Base-by-base conservation (phyloP, 1,284 basidiomycete species). In the Phellinidium pouzarii region DNA sequence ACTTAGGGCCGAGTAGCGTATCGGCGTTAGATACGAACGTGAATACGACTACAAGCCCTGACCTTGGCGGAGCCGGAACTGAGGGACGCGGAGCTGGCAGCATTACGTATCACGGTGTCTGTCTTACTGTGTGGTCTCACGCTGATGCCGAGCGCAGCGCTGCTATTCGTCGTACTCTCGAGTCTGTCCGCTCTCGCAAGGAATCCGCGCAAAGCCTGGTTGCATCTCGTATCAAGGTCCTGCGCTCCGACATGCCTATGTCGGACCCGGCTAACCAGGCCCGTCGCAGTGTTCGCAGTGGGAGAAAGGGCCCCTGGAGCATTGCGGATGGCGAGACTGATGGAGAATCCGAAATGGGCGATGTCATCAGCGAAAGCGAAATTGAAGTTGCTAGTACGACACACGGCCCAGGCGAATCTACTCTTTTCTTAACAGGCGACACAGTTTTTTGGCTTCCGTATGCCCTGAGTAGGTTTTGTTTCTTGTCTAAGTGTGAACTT, bases 371-470 rank as follows among this genome's bases (percentile, higher is more conserved):
- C 63, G 89, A 92, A 69, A 88, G 85, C 64, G 87, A 91, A 60
- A 88, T 82, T 60, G 87, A 91, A 57, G 78, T 80, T 38, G 82
- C 83, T 3, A 87, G 84, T 61, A 85, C 84, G 14, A 71, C 82
- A 50, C 86, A 87, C 64, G 84, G 82, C 11, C 87, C 87, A 25
- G 87, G 88, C 7, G 87, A 89, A 66, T 91, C 88, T 64, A 91
- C 89, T 5, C 71, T 91, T 27, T 91, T 91, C 70, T 71, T 91
- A 38, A 88, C 89, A 0, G 87, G 87, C 0, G 90, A 91, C 60
- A 91, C 91, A 25, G 87, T 92, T 19, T 94, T 94, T 65, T 94
- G 92, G 92, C 76, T 94, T 50, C 92, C 92, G 4, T 94, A 94
- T 64, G 88, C 90, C 2, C 72, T 94, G 40, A 93, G 91, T 89